These are phyloP conservation scores for Amanita polypyramis DNA, from an alignment of 768 basidiomycete species.

Conservation along the genomic window DNA sequence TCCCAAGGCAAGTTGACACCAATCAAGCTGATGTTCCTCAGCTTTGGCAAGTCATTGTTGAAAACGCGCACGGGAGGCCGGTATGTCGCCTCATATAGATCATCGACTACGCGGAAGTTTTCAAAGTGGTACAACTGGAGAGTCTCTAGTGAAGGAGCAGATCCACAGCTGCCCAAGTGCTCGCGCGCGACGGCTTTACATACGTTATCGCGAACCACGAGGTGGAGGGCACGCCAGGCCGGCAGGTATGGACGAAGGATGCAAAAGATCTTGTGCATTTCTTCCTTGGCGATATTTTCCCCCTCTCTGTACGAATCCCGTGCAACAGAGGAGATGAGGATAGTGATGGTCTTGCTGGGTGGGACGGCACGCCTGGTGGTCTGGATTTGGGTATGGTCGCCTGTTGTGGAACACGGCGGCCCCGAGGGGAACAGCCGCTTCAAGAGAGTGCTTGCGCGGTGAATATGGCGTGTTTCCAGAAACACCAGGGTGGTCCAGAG, in stretches of 20 bases:
- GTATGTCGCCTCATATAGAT: constrained; percentile 46
- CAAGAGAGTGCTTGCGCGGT: constrained; percentile 36
- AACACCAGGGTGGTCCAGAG: constrained; percentile 52
- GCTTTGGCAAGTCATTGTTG: constrained; percentile 36
- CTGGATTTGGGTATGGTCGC: constrained; percentile 6
- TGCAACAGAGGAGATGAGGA: constrained; percentile 48
- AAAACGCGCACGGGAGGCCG: constrained; percentile 50
- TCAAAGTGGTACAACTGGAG: constrained; percentile 60
- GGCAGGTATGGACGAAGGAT: constrained; percentile 34
- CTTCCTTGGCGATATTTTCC: constrained; percentile 40
- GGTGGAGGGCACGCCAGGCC: constrained; percentile 49
- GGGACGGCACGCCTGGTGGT: constrained; percentile 13
- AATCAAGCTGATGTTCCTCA: constrained; percentile 48
- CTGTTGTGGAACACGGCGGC: constrained; percentile 5
- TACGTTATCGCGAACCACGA: constrained; percentile 49
- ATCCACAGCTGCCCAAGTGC: constrained; percentile 38
- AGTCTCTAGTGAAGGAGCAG: constrained; percentile 45
- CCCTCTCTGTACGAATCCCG: constrained; percentile 35
- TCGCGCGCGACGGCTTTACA: constrained; percentile 45
- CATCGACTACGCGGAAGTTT: constrained; percentile 38
- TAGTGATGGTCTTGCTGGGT: constrained; percentile 26
- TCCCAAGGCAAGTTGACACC: constrained; percentile 59
- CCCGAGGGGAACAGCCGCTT: constrained; percentile 16
- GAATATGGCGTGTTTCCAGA: constrained; percentile 37
- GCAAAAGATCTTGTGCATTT: constrained; percentile 34